phyloP scores from a whole-genome alignment of 106 monocot species.

The Dioscorea zingiberensis region DNA sequence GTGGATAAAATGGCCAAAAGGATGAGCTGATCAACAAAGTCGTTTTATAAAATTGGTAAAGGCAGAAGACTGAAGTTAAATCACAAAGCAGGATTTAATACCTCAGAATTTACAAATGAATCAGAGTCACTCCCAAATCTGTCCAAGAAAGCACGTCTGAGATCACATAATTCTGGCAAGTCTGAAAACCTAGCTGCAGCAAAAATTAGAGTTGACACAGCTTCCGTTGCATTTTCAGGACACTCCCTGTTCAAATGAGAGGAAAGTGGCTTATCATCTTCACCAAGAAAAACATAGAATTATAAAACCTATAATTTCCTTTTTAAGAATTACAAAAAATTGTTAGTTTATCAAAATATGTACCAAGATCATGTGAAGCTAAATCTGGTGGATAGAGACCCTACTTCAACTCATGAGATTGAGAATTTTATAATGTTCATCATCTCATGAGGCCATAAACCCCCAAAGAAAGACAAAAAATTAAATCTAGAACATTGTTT shows the following conservation, averaged over 20 bases:
- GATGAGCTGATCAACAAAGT: not conserved
- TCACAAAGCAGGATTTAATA: conserved; percentile 9
- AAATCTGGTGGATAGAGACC: not conserved
- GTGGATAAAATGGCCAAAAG: not conserved
- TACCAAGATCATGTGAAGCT: not conserved
- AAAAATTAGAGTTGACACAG: conserved; percentile 70
- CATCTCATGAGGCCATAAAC: too few relatives aligned
- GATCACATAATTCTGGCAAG: conserved; percentile 71
- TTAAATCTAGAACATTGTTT: too few relatives aligned
- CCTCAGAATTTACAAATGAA: conserved; percentile 55
- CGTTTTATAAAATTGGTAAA: not conserved
- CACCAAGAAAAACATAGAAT: not conserved
- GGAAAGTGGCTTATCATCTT: not conserved
- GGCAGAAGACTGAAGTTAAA: not conserved
- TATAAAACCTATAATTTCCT: not conserved
- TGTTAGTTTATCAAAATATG: not conserved
- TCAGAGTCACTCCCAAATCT: conserved; percentile 56
- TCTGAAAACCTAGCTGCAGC: conserved; percentile 89
- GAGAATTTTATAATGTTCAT: too few relatives aligned
- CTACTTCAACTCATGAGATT: too few relatives aligned
- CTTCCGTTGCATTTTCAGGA: conserved; percentile 67
- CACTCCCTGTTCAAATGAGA: conserved; percentile 47
- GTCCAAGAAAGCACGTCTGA: conserved; percentile 45
- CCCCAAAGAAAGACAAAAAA: too few relatives aligned
- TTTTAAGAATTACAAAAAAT: not conserved